Evolutionary conservation across 495 filamentous ascomycete genomes (phyloP), one percentile per base, ranked within the genome.

Genomic region (Tricharina praecox): DNA sequence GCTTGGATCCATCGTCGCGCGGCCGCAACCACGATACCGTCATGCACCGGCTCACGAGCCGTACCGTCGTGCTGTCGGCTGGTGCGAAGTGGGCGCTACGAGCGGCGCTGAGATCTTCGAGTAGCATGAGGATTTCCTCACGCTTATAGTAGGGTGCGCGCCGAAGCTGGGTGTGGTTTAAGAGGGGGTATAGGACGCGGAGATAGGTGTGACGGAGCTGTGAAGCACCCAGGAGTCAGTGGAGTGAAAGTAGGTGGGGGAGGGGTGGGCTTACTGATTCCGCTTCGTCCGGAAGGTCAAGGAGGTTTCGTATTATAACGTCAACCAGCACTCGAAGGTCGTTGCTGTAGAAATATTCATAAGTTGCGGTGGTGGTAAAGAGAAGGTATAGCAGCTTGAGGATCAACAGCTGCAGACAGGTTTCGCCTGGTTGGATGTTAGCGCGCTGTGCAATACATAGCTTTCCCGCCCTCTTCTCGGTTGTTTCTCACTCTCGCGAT

Each of bases 311-410:
- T 47, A 97, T 84, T 45, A 96, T 82, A 56, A 97, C 88, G 57
- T 97, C 90, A 33, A 96, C 74, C 11, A 97, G 74, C 10, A 97
- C 90, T 34, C 83, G 82, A 5, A 97, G 71, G 58, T 97, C 90
- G 62, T 97, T 97, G 16, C 84, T 93, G 59, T 94, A 97, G 63
- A 97, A 97, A 63, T 96, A 97, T 62, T 97, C 90, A 63, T 86
- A 81, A 1, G 92, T 97, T 23, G 81, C 74, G 3, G 75, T 73
- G 10, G 84, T 95, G 8, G 85, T 93, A 65, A 96, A 96, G 8
- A 96, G 73, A 33, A 97, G 75, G 63, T 93, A 97, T 23, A 97
- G 70, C 15, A 95, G 75, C 59, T 97, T 97, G 36, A 97, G 72
- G 44, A 94, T 96, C 3, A 97, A 73, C 15, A 97, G 75, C 62